Conservation (phyloP, 345 rosid genomes). For the Carallia brachiata region DNA sequence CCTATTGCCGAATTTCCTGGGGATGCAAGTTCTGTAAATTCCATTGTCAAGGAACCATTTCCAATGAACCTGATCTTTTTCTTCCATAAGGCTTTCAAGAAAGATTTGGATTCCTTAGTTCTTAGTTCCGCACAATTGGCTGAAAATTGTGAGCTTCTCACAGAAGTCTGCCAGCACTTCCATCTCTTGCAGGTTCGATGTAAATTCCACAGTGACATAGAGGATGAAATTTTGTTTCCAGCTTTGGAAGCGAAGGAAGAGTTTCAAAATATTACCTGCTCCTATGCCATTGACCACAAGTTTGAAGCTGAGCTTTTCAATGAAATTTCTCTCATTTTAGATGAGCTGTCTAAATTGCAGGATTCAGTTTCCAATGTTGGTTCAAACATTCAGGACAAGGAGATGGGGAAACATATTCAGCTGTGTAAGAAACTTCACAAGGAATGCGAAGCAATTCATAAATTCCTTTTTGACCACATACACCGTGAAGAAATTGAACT, state of each 20-base stretch:
- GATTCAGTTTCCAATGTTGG: slow-evolving; percentile 28
- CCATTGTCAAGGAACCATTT: slow-evolving; percentile 32
- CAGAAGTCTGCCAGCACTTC: slow-evolving; percentile 56
- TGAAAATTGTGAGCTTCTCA: slow-evolving; percentile 43
- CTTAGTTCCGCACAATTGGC: slow-evolving; percentile 50
- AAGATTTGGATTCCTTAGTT: slow-evolving; percentile 69
- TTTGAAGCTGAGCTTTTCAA: slow-evolving; percentile 48
- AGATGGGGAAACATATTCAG: slow-evolving; percentile 32
- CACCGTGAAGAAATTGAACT: slow-evolving; percentile 70
- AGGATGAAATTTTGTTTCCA: slow-evolving; percentile 87
- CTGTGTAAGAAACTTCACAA: slow-evolving; percentile 62
- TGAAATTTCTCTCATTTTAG: slow-evolving; percentile 53
- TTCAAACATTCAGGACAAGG: slow-evolving; percentile 21
- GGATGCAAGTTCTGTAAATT: slow-evolving; percentile 33
- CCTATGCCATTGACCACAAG: slow-evolving; percentile 70
- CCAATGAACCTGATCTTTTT: slow-evolving; percentile 74
- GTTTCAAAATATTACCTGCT: slow-evolving; percentile 52
- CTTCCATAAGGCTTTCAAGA: slow-evolving; percentile 82
- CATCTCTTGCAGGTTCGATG: slow-evolving; percentile 46
- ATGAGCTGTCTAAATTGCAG: slow-evolving; percentile 51
- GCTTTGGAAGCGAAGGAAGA: slow-evolving; percentile 71
- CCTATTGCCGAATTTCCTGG: slow-evolving; percentile 28
- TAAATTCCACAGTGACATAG: slow-evolving; percentile 67
- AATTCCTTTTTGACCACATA: slow-evolving; percentile 62
- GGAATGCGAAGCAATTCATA: slow-evolving; percentile 57